These are phyloP conservation scores for Podosphaera aphanis DNA, from an alignment of 2,329 filamentous ascomycete species.

Conservation along the genomic window DNA sequence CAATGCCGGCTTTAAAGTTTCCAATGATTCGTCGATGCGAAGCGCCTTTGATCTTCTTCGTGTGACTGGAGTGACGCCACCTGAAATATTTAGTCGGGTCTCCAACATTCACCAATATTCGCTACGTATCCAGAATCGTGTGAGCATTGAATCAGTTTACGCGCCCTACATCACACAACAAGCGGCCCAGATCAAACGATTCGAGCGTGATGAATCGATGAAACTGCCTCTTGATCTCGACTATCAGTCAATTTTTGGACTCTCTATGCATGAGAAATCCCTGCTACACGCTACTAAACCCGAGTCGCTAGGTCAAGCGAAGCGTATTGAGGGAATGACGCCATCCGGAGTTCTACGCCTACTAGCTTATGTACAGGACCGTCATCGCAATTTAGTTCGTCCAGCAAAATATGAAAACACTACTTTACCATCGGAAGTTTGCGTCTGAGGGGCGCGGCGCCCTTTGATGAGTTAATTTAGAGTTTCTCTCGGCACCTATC, in stretches of 20 bases:
- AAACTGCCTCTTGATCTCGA: constrained; percentile 50
- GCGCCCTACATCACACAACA: constrained; percentile 68
- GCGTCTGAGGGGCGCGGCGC: too few species aligned
- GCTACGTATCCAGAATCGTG: constrained; percentile 37
- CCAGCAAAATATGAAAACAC: constrained; percentile 7
- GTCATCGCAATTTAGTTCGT: constrained; percentile 5
- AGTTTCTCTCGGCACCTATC: too few species aligned
- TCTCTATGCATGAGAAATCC: constrained; percentile 59
- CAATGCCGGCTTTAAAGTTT: constrained; percentile 42
- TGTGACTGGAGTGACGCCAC: constrained; percentile 33
- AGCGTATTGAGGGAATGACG: constrained; percentile 60
- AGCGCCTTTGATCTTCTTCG: constrained; percentile 62
- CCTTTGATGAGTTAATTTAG: too few species aligned
- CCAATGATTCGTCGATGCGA: constrained; percentile 40
- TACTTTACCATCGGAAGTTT: constrained; percentile 3
- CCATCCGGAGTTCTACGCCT: constrained; percentile 36
- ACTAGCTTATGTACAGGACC: constrained; percentile 30
- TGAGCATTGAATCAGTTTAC: constrained; percentile 65
- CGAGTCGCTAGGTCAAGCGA: constrained; percentile 70
- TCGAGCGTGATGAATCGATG: constrained; percentile 56
- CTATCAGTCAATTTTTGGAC: constrained; percentile 47
- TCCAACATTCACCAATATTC: constrained; percentile 32
- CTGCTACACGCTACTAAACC: constrained; percentile 48
- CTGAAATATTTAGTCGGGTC: constrained; percentile 32
- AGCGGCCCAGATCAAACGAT: constrained; percentile 35